These are phyloP conservation scores for Rubroshorea leprosula DNA, from an alignment of 345 rosid species.

Conservation along the genomic window DNA sequence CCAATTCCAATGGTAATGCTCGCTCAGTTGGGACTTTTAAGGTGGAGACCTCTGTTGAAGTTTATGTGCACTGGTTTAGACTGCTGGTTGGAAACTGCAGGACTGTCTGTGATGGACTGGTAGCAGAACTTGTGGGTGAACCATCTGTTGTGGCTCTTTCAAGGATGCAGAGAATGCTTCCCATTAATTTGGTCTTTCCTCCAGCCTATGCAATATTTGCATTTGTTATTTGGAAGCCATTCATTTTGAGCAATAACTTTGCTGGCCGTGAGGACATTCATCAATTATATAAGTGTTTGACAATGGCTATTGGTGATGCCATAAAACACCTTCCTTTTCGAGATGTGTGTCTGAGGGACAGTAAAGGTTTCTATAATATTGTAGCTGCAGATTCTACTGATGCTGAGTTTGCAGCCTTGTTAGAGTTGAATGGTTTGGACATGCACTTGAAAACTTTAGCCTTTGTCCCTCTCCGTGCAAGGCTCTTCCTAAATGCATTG, in stretches of 20 bases:
- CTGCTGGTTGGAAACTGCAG: slow-evolving; percentile 83
- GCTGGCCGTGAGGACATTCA: slow-evolving; percentile 71
- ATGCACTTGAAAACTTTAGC: slow-evolving; percentile 61
- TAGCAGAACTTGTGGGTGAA: slow-evolving; percentile 89
- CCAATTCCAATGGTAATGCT: slow-evolving; percentile 79
- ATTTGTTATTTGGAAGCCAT: slow-evolving; percentile 72
- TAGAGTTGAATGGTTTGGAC: slow-evolving; percentile 68
- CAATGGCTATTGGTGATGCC: slow-evolving; percentile 69
- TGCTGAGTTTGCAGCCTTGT: slow-evolving; percentile 74
- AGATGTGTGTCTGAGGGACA: slow-evolving; percentile 86
- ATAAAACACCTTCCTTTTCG: slow-evolving; percentile 83
- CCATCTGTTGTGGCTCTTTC: slow-evolving; percentile 78
- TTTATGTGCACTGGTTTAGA: slow-evolving; percentile 87
- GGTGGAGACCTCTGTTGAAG: slow-evolving; percentile 60
- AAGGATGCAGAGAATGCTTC: slow-evolving; percentile 91
- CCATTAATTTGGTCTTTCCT: slow-evolving; percentile 80
- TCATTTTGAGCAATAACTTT: slow-evolving; percentile 45
- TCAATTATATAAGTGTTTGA: slow-evolving; percentile 68
- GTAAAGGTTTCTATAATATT: slow-evolving; percentile 72
- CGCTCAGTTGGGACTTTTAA: slow-evolving; percentile 58
- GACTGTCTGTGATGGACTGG: slow-evolving; percentile 77
- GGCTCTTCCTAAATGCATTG: slow-evolving; percentile 78
- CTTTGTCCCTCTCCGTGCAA: slow-evolving; percentile 87
- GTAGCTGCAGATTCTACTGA: slow-evolving; percentile 77
- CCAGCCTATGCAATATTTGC: slow-evolving; percentile 88